phyloP scores from a whole-genome alignment of 176 grass and related monocot species.

The Aegilops speltoides region DNA sequence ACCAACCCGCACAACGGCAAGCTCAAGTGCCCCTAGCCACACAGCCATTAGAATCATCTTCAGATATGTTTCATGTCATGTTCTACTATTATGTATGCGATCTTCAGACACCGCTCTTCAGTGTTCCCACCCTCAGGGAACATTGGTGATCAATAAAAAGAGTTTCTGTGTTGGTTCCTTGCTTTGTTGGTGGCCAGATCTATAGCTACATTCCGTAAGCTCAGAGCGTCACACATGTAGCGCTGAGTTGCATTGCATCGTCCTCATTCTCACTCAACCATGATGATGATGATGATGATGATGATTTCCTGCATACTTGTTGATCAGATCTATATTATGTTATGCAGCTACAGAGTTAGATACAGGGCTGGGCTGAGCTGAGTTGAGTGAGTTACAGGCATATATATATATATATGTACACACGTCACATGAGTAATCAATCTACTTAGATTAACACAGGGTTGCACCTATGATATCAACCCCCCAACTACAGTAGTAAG shows the following conservation, averaged over 20 bases:
- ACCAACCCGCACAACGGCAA: slow-evolving; percentile 32
- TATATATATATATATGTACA: neutral
- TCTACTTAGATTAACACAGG: no score
- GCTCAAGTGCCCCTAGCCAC: slow-evolving; percentile 41
- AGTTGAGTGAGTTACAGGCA: neutral
- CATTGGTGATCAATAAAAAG: no score
- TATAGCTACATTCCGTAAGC: neutral
- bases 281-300: neutral
- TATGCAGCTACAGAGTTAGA: neutral
- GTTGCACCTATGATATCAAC: neutral
- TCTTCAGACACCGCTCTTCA: no score
- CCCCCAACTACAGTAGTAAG: neutral
- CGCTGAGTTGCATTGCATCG: no score
- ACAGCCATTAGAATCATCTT: no score
- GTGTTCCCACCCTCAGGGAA: no score
- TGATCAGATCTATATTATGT: neutral
- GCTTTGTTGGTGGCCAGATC: neutral
- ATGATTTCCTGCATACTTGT: no score
- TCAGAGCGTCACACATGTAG: no score
- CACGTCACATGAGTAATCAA: neutral
- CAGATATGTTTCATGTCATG: no score
- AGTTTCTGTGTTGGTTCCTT: no score
- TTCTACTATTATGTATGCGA: no score
- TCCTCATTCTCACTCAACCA: no score
- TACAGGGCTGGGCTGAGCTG: neutral